These are phyloP conservation scores for Argentina anserina DNA, from an alignment of 306 rosid genomes.

Conservation along the genomic window DNA sequence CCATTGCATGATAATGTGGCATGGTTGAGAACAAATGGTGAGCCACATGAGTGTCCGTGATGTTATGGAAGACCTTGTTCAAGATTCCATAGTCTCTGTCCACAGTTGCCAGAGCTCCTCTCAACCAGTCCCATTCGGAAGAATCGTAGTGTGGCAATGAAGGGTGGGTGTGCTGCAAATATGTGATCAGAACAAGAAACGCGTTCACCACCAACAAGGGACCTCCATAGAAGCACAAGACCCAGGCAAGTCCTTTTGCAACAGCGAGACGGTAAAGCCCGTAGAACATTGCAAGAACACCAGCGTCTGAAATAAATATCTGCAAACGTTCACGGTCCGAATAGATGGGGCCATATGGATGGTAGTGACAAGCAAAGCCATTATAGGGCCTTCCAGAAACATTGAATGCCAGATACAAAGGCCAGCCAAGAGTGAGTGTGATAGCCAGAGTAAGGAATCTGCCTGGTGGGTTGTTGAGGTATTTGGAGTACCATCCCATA, in stretches of 20 bases:
- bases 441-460: conserved; percentile 47
- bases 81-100: conserved; percentile 87
- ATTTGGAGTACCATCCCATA: conserved; percentile 56
- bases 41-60: conserved; percentile 92
- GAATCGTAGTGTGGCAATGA: conserved; percentile 83
- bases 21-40: conserved; percentile 92
- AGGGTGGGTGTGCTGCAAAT: conserved; percentile 88
- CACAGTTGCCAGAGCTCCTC: conserved; percentile 88
- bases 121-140: conserved; percentile 93
- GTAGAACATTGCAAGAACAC: conserved; percentile 39
- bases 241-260: conserved; percentile 77
- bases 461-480: conserved; percentile 80
- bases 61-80: conserved; percentile 91
- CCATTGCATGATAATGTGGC: conserved; percentile 89
- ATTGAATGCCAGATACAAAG: conserved; percentile 67
- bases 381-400: conserved; percentile 59
- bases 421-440: conserved; percentile 71
- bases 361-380: conserved; percentile 76
- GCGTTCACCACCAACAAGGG: conserved; percentile 79
- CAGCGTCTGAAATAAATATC: conserved; percentile 59
- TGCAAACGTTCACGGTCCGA: conserved; percentile 65
- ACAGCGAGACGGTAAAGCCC: conserved; percentile 55
- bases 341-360: conserved; percentile 77
- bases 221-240: conserved; percentile 67
- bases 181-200: conserved; percentile 84